Percentiles rank a stretch among this genome's conserved stretches.
These are phyloP conservation scores for Populus hybrid DNA, from an alignment of 441 rosid species.

Conservation along the genomic window DNA sequence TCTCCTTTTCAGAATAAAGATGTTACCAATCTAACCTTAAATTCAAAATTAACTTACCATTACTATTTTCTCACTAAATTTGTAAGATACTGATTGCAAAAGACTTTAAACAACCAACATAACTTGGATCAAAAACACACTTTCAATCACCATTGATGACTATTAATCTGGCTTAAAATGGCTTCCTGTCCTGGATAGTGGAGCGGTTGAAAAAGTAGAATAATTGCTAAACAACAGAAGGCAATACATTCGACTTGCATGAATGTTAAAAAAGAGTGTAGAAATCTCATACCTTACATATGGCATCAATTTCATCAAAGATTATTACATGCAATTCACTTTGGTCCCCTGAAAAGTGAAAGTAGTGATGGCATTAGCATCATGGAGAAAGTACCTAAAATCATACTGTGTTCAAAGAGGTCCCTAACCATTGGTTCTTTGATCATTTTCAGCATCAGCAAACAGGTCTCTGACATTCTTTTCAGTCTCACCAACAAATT, in stretches of 20 bases:
- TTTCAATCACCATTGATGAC: not conserved
- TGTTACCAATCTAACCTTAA: not conserved
- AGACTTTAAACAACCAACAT: not conserved
- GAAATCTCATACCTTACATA: conserved; percentile 76
- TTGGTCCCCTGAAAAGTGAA: conserved; percentile 72
- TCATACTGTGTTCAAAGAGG: conserved; percentile 7
- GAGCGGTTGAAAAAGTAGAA: not conserved
- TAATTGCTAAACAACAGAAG: not conserved
- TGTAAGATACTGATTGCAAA: not conserved
- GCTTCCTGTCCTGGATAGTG: not conserved
- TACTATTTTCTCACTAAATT: not conserved
- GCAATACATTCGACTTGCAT: not conserved
- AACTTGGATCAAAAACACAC: not conserved
- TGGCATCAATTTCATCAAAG: conserved; percentile 99
- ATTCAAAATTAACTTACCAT: not conserved
- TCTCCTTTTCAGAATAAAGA: not conserved
- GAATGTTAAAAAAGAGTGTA: conserved; percentile 13
- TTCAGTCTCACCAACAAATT: conserved; percentile 99
- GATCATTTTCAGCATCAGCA: conserved; percentile 98
- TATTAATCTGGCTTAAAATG: not conserved
- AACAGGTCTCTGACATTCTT: conserved; percentile 95
- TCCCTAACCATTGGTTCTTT: conserved; percentile 65
- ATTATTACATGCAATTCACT: conserved; percentile 96
- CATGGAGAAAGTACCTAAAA: conserved; percentile 11
- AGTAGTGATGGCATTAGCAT: conserved; percentile 15